Conservation (phyloP, 768 basidiomycete genomes). For the Tricholoma sp. region DNA sequence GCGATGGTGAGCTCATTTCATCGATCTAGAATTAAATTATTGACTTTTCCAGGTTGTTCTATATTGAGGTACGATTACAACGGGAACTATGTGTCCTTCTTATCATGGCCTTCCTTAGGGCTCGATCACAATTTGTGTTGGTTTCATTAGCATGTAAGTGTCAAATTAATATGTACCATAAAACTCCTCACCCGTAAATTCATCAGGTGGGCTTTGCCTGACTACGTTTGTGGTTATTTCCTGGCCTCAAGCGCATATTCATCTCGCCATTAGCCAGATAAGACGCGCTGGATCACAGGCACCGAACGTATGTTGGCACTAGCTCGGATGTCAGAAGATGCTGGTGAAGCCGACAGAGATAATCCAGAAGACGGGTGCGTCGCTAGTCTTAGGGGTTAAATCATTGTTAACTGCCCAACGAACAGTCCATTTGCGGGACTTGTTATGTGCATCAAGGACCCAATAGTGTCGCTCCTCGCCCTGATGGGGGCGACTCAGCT, state of each 20-base stretch:
- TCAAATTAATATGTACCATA: background rate
- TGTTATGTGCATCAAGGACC: slow-evolving; percentile 50
- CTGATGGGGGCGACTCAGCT: slow-evolving; percentile 46
- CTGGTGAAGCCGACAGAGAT: slow-evolving; percentile 62
- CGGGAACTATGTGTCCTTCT: background rate
- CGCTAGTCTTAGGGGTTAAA: background rate
- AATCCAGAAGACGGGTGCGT: slow-evolving; percentile 51
- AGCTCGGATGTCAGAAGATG: slow-evolving; percentile 62
- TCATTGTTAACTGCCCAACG: background rate
- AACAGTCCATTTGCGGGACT: slow-evolving; percentile 46
- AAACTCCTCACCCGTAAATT: background rate
- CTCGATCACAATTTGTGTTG: slow-evolving; percentile 55
- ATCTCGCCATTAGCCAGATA: slow-evolving; percentile 39
- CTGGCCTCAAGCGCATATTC: background rate
- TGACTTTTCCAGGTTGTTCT: slow-evolving; percentile 51
- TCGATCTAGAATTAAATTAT: background rate
- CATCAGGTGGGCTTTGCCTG: slow-evolving; percentile 51
- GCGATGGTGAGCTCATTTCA: slow-evolving; percentile 47
- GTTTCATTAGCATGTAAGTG: slow-evolving; percentile 47
- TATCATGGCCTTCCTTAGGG: slow-evolving; percentile 34
- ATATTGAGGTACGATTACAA: slow-evolving; percentile 46
- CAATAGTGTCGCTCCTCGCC: slow-evolving; percentile 51
- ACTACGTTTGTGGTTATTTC: slow-evolving; percentile 38
- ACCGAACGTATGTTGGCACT: slow-evolving; percentile 55
- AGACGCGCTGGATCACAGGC: slow-evolving; percentile 53